Evolutionary conservation across 208 protist species (phyloP).

Genomic region (Leishmania tarentolae): DNA sequence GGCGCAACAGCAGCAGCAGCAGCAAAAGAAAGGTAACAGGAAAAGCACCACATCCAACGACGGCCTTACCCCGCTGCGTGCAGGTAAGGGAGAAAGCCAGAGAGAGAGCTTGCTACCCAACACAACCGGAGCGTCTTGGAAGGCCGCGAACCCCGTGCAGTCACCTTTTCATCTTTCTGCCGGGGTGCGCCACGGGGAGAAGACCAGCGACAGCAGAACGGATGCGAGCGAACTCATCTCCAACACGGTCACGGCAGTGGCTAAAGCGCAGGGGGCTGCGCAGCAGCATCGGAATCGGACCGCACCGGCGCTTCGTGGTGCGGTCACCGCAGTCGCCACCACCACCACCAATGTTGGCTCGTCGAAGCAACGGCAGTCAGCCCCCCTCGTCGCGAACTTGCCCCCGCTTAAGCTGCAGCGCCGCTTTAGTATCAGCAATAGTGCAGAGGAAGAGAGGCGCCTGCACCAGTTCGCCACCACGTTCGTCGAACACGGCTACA

Average conservation of each 20-base stretch:
- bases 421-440: constrained; percentile 17
- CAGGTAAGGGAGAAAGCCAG: background rate
- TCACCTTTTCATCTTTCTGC: background rate
- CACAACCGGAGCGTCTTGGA: background rate
- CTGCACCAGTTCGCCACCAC: constrained; percentile 32
- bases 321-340: background rate
- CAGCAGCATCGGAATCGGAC: background rate
- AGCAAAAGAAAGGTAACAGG: background rate
- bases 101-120: background rate
- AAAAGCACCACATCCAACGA: background rate
- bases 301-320: background rate
- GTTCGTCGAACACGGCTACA: constrained; percentile 30
- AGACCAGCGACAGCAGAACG: background rate
- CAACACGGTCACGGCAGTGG: background rate
- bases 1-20: background rate
- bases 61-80: background rate
- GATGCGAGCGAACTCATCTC: background rate
- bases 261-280: background rate
- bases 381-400: constrained; percentile 3
- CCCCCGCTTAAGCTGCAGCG: constrained; percentile 21
- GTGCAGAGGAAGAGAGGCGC: constrained; percentile 8
- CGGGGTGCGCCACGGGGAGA: background rate
- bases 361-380: background rate
- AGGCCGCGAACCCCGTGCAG: background rate
- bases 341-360: background rate